Evolutionary conservation across 768 basidiomycete genomes (phyloP).

Genomic region (Tylopilus sp.): DNA sequence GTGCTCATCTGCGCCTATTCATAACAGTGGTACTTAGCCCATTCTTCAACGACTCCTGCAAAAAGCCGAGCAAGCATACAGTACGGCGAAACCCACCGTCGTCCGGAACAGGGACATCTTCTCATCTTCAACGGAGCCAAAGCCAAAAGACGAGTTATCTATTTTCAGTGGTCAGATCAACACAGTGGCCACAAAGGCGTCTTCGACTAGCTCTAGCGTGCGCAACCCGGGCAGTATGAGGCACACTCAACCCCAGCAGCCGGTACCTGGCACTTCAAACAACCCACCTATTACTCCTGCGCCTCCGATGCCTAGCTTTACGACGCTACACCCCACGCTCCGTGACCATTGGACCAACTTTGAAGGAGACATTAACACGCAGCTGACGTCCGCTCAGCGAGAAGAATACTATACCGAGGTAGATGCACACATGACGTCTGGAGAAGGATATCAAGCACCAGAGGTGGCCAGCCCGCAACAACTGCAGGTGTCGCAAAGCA

Average conservation of each 20-base stretch:
- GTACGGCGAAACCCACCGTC: conserved; percentile 43
- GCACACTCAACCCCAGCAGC: conserved; percentile 30
- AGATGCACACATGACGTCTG: conserved; percentile 14
- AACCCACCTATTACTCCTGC: conserved; percentile 14
- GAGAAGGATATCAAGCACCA: conserved; percentile 4
- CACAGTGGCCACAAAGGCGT: conserved; percentile 49
- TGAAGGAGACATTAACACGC: conserved; percentile 50
- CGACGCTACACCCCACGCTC: conserved; percentile 52
- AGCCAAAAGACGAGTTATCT: conserved; percentile 63
- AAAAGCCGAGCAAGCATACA: conserved; percentile 56
- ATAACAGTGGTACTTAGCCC: conserved; percentile 42
- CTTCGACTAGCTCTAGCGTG: conserved; percentile 17
- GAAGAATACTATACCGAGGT: conserved; percentile 25
- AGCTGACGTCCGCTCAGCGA: conserved; percentile 39
- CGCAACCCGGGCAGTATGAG: conserved; percentile 5
- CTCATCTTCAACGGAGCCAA: conserved; percentile 41
- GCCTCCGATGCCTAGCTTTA: conserved; percentile 29
- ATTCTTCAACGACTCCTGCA: conserved; percentile 57
- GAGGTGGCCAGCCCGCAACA: background rate
- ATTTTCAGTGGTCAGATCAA: conserved; percentile 78
- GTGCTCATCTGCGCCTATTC: background rate
- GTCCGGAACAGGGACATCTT: conserved; percentile 56
- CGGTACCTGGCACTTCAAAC: conserved; percentile 30
- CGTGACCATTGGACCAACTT: conserved; percentile 55
- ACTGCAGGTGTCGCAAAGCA: conserved; percentile 13